Evolutionary conservation across 2,329 filamentous ascomycete species (phyloP), one percentile per base, ranked within the genome.

Genomic region (Penicillium hesseltinei): DNA sequence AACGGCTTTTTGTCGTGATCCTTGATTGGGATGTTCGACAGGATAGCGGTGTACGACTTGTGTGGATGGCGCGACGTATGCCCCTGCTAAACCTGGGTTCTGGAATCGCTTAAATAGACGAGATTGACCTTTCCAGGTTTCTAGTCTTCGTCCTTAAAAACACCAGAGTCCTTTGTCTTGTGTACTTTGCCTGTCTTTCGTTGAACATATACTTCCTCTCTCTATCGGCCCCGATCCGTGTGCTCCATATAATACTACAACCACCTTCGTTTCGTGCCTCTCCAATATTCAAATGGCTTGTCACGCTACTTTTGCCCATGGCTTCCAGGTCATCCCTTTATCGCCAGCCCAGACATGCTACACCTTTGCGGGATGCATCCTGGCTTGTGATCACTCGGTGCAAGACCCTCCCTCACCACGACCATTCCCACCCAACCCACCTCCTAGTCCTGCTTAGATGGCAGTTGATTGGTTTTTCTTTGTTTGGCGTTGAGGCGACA

Each of bases 401-500:
- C 64, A 66, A 56, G 65, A 67, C 49, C 63, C 65, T 25, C 65
- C 65, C 9, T 67, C 65, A 17, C 65, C 65, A 19, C 61, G 68
- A 17, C 74, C 74, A 40, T 72, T 69, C 23, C 74, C 74, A 47
- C 71, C 73, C 19, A 75, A 76, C 56, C 74, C 74, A 23, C 74
- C 74, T 39, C 74, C 74, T 43, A 76, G 74, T 56, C 74, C 74
- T 43, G 74, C 68, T 43, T 74, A 54, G 64, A 51, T 39, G 50
- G n/a, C 36, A 31, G 27, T 29, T 11, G 38, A 35, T 31, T 46
- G 8, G 7, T 21, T 55, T 54, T 7, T 35, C n/a, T 25, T 59
- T 59, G 8, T 54, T 55, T 56, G 62, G 61, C 58, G 57, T 65
- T 62, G 46, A 54, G 57, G 42, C 38, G 52, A 31, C 48, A 36